These are phyloP conservation scores for Piromyces finnis DNA, from an alignment of 192 early-diverging fungal genomes.

Conservation along the genomic window DNA sequence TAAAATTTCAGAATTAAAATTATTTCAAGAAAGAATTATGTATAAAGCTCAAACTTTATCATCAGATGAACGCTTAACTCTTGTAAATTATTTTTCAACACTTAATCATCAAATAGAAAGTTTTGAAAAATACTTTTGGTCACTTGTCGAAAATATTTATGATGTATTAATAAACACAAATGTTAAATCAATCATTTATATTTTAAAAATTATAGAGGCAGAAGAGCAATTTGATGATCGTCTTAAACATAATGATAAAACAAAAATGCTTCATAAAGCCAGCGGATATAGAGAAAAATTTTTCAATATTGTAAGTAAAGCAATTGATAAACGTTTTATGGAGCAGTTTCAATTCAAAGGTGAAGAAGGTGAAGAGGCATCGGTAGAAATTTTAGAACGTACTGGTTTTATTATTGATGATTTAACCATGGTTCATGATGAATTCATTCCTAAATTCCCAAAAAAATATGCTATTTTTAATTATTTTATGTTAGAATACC, in stretches of 20 bases:
- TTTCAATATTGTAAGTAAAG: slow-evolving; percentile 53
- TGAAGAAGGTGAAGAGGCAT: slow-evolving; percentile 37
- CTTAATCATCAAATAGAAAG: slow-evolving; percentile 61
- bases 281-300: slow-evolving; percentile 52
- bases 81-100: slow-evolving; percentile 68
- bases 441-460: slow-evolving; percentile 73
- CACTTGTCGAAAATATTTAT: slow-evolving; percentile 56
- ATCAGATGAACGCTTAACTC: slow-evolving; percentile 62
- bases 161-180: slow-evolving; percentile 55
- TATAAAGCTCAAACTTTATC: slow-evolving; percentile 44
- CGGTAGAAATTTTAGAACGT: slow-evolving; percentile 35
- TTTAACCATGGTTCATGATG: slow-evolving; percentile 71
- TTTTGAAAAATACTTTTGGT: slow-evolving; percentile 81
- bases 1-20: slow-evolving; percentile 67
- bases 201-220: slow-evolving; percentile 86
- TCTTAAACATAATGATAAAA: slow-evolving; percentile 21
- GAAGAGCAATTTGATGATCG: slow-evolving; percentile 84
- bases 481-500: slow-evolving; percentile 88
- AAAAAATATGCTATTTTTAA: slow-evolving; percentile 88
- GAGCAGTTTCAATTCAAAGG: slow-evolving; percentile 19
- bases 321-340: slow-evolving; percentile 45
- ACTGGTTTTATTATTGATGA: slow-evolving; percentile 78
- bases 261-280: slow-evolving; percentile 20
- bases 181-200: slow-evolving; percentile 55
- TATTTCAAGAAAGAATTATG: slow-evolving; percentile 73